These are phyloP conservation scores for Cutaneotrichosporon cyanovorans DNA, from an alignment of 1,284 basidiomycete species.

Conservation along the genomic window DNA sequence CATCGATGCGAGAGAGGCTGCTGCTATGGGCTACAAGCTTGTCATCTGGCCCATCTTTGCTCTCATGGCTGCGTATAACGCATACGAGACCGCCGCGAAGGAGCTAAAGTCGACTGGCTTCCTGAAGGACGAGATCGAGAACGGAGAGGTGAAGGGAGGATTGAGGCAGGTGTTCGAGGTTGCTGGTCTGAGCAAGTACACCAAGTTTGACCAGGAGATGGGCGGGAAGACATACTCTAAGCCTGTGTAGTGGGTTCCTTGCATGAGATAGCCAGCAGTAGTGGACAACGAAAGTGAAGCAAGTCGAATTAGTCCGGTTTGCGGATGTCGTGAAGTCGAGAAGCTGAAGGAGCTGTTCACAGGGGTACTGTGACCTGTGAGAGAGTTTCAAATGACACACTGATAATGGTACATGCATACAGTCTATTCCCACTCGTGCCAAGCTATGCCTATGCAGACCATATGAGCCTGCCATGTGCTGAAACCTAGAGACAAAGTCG, in stretches of 20 bases:
- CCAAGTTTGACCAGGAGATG: conserved; percentile 7
- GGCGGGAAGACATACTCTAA: conserved; percentile 7
- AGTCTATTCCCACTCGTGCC: conserved; percentile 1
- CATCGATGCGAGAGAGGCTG: conserved; percentile 50
- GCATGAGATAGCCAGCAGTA: too few relatives aligned
- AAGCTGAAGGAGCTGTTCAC: too few relatives aligned
- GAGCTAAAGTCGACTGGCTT: conserved; percentile 10
- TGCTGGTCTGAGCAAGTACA: conserved; percentile 2
- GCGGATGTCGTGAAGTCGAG: too few relatives aligned
- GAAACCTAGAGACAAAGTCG: too few relatives aligned
- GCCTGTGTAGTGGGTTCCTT: too few relatives aligned
- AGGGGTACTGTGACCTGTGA: too few relatives aligned
- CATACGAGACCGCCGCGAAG: conserved; percentile 8
- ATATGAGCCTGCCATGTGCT: too few relatives aligned
- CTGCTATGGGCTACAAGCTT: conserved; percentile 12
- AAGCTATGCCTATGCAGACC: too few relatives aligned
- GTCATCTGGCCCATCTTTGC: conserved; percentile 18
- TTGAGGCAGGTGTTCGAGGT: conserved; percentile 11
- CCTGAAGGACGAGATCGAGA: conserved; percentile 2
- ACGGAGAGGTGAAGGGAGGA: conserved; percentile 1
- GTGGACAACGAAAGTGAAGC: too few relatives aligned
- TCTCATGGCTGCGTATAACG: conserved; percentile 13
- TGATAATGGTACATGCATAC: conserved; percentile 17
- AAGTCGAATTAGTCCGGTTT: too few relatives aligned
- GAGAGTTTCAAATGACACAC: background rate